Percentiles rank a stretch among this genome's conserved stretches.
Conservation (phyloP, 2,329 filamentous ascomycete genomes). For the Geosmithia putterillii region DNA sequence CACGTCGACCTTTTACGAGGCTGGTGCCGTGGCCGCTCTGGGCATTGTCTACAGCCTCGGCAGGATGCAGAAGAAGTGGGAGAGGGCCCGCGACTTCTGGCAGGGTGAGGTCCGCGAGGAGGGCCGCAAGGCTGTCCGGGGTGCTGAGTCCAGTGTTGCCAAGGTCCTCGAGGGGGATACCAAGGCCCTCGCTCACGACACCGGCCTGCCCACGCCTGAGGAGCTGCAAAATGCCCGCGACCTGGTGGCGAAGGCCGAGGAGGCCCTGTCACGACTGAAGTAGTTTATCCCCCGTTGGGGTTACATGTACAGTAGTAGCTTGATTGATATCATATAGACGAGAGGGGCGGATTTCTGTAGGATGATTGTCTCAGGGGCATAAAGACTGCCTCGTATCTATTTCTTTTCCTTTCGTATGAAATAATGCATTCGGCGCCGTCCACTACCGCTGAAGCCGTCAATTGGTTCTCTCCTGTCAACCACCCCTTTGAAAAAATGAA, state of each 20-base stretch:
- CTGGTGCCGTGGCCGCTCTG: slow-evolving; percentile 47
- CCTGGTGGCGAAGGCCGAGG: slow-evolving; percentile 35
- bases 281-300: slow-evolving; percentile 11
- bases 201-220: slow-evolving; percentile 4
- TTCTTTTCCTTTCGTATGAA: not conserved
- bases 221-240: slow-evolving; percentile 24
- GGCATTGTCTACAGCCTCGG: slow-evolving; percentile 47
- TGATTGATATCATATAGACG: not conserved
- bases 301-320: not conserved
- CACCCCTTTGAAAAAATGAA: not conserved
- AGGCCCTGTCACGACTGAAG: slow-evolving; percentile 33
- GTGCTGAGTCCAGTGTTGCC: slow-evolving; percentile 39
- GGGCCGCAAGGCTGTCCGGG: slow-evolving; percentile 48
- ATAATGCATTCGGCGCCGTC: no score
- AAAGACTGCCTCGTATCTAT: not conserved
- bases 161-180: slow-evolving; percentile 25
- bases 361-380: not conserved
- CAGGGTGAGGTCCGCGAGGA: slow-evolving; percentile 56
- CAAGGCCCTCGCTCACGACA: not conserved
- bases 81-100: slow-evolving; percentile 47
- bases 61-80: slow-evolving; percentile 51
- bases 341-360: not conserved
- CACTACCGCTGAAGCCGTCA: no score
- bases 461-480: not conserved
- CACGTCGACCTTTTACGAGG: slow-evolving; percentile 44